Percentiles rank a stretch among this genome's conserved stretches.
Conservation (phyloP, 2,329 filamentous ascomycete genomes). For the Hymenoscyphus linearis region DNA sequence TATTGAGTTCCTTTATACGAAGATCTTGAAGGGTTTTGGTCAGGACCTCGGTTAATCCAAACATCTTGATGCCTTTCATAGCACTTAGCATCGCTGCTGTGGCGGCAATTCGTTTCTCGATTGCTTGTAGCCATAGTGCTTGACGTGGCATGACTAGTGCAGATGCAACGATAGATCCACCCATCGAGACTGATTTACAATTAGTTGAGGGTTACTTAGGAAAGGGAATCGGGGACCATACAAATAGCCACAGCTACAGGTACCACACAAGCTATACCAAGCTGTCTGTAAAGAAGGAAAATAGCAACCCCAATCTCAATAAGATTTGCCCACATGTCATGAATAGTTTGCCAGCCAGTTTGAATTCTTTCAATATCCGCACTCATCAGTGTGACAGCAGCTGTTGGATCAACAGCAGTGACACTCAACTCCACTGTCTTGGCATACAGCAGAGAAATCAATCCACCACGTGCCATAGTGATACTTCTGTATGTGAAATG, state of each 20-base stretch:
- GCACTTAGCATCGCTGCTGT: conserved; percentile 23
- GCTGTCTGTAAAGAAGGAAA: conserved; percentile 32
- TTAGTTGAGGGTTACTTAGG: conserved; percentile 17
- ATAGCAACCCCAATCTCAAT: conserved; percentile 34
- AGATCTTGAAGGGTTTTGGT: conserved; percentile 30
- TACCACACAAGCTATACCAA: conserved; percentile 15
- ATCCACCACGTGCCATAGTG: conserved; percentile 3
- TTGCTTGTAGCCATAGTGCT: conserved; percentile 23
- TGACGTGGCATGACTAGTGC: conserved; percentile 5
- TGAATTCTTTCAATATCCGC: conserved; percentile 38
- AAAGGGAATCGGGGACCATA: not conserved
- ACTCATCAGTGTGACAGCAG: conserved; percentile 39
- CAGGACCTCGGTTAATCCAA: conserved; percentile 30
- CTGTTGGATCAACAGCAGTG: conserved; percentile 30
- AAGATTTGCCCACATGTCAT: conserved; percentile 36
- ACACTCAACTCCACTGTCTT: conserved; percentile 32
- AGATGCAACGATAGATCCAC: conserved; percentile 17
- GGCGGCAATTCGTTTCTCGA: conserved; percentile 25
- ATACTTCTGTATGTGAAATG: conserved; percentile 8
- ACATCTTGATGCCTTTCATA: conserved; percentile 30
- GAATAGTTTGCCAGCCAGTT: conserved; percentile 22
- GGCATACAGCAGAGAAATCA: conserved; percentile 27
- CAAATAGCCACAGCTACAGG: conserved; percentile 16
- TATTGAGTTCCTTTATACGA: conserved; percentile 21
- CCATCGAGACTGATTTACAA: conserved; percentile 26